Evolutionary conservation across 805 yeast species (phyloP), one percentile per base, ranked within the genome.

Genomic region (Wickerhamomyces kurtzmanii): DNA sequence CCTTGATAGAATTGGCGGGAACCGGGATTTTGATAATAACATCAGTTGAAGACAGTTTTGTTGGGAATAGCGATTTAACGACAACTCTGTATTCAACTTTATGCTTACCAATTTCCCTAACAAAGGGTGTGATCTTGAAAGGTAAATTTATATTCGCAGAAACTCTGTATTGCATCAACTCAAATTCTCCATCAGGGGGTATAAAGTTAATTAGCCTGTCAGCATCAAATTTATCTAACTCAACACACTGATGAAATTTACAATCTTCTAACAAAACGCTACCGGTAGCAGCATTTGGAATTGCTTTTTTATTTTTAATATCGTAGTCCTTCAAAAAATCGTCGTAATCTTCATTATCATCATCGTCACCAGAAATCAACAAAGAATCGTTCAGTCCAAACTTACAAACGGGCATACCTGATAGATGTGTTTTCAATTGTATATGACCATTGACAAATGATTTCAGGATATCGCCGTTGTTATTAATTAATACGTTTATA

Each of bases 181-280:
- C 89, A 47, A 84, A 82, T 28, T 74, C 71, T 1, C 94, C 94
- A 53, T 85, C 94, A 2, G 95, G 95, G 3, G 95, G 95, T 9
- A 75, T 61, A 38, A 86, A 85, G 25, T 67, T 71, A 32, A 86
- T 78, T 15, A 70, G 56, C 22, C 80, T 59, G 15, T 77, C 75
- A 13, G 62, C 47, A 35, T 81, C 85, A 50, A 78, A 83, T 39
- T 71, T 68, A 32, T 71, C 70, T 31, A 84, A 59, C 35, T 77
- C 73, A 15, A 85, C 95, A 51, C 94, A 82, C 42, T 83, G 89
- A 52, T 85, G 95, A 53, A 85, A 80, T 38, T 79, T 83, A 41
- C 82, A 75, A 49, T 85, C 93, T 40, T 79, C 83, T 8, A 86
- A 55, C 0, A 63, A 44, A 5, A 75, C 81, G 20, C 65, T 55